Conservation (phyloP, 2,329 filamentous ascomycete genomes). For the Arthrobotrys iridis region DNA sequence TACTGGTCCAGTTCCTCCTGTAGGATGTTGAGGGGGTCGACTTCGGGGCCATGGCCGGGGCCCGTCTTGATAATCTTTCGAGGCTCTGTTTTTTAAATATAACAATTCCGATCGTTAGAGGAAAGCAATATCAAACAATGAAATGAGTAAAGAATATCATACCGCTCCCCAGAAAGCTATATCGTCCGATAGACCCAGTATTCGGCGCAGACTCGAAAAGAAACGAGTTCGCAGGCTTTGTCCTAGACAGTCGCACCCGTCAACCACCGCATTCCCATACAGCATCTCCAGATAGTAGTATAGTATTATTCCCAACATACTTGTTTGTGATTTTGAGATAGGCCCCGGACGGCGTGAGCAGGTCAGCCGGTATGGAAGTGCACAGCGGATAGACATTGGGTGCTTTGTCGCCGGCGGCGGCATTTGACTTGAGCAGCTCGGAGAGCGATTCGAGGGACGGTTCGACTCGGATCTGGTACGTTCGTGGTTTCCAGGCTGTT, state of each 20-base stretch:
- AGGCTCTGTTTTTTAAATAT: too few relatives aligned
- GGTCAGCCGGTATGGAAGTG: constrained; percentile 86
- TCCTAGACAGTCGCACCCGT: constrained; percentile 60
- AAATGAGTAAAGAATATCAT: constrained; percentile 57
- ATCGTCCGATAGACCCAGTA: constrained; percentile 90
- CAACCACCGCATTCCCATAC: not conserved
- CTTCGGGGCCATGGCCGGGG: constrained; percentile 81
- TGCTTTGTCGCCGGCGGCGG: constrained; percentile 59
- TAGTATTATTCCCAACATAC: constrained; percentile 65
- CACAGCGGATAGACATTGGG: constrained; percentile 85
- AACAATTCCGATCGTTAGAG: too few relatives aligned
- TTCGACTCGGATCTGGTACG: constrained; percentile 41
- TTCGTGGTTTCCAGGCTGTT: constrained; percentile 1
- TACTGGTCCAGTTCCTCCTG: constrained; percentile 81
- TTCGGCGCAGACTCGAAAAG: constrained; percentile 93
- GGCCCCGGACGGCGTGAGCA: constrained; percentile 92
- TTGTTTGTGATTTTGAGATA: constrained; percentile 89
- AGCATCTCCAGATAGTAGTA: not conserved
- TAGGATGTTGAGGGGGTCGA: constrained; percentile 84
- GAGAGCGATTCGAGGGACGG: constrained; percentile 46
- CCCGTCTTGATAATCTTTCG: constrained; percentile 86
- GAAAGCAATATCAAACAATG: too few relatives aligned
- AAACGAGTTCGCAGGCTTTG: constrained; percentile 82
- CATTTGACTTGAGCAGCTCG: constrained; percentile 41
- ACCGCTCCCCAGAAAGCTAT: constrained; percentile 91